Evolutionary conservation across 2,329 filamentous ascomycete species (phyloP), one percentile per base, ranked within the genome.

Genomic region (Fusarium sp.): DNA sequence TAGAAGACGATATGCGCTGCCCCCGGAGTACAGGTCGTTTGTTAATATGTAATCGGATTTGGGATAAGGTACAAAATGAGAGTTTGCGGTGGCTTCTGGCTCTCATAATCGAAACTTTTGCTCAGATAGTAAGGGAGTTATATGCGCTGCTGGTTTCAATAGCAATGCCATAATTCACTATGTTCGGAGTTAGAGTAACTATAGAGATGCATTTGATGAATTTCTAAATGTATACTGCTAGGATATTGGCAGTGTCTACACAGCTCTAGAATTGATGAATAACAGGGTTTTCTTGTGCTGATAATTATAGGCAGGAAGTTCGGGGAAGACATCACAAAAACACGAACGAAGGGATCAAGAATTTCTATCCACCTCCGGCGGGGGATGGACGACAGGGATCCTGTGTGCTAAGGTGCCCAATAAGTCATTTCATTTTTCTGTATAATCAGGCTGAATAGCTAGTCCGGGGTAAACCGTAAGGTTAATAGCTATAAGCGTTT

Each of bases 191-290:
- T 13, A 5, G 1, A 6, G 11, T 26, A 45, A 0, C 24, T 20
- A 45, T 14, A 26, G 7, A 20, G 17, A 26, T 45, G 7, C 3
- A 9, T 4, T 9, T 4, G 5, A 26, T 20, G 7, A 13, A 24
- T 9, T 20, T 6, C 5, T 6, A 20, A 5, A 45, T 13, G 7
- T 26, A 26, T 20, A 1, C 1, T 14, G 3, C 15, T 1, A 20
- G 12, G 7, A 45, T 45, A 20, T 9, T 6, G 13, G 7, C 7
- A 6, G 17, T 26, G 7, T 26, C 17, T 0, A 26, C 17, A 10
- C 1, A 45, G 12, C 20, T 45, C 5, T 20, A 9, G 7, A 45
- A 6, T 20, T 13, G 18, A 45, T 26, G 1, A 6, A 20, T 14
- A 20, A 20, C 4, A 5, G 5, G 5, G 24, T 2, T 18, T 24